A percentile compares a stretch with the other conserved stretches of the same genome.
Conservation (phyloP, 257 asterid genomes). For the Nicotiana attenuata region DNA sequence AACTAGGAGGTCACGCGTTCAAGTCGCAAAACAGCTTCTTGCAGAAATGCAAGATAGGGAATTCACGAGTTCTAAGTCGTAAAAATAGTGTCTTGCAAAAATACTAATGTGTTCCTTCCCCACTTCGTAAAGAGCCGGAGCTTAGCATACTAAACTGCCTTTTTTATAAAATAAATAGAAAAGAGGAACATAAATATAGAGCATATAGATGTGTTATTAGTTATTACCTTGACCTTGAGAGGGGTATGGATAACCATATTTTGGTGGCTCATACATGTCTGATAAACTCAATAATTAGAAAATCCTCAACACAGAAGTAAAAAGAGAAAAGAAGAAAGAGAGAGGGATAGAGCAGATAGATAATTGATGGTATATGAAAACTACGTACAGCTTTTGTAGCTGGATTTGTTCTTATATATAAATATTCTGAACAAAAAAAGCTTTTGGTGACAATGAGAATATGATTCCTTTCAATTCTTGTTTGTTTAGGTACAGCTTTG, state of each 20-base stretch:
- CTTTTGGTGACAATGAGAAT: neutral
- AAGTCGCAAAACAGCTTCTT: too few relatives aligned
- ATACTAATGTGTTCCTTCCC: too few relatives aligned
- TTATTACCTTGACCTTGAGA: constrained; percentile 7
- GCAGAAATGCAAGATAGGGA: too few relatives aligned
- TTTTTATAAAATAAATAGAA: too few relatives aligned
- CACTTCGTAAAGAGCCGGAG: rapidly evolving
- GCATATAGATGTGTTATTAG: neutral
- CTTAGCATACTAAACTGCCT: too few relatives aligned
- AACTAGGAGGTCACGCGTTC: too few relatives aligned
- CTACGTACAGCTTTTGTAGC: neutral
- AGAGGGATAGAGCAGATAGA: too few relatives aligned
- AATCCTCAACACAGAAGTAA: neutral
- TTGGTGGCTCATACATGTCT: constrained; percentile 4
- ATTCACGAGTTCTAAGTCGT: too few relatives aligned
- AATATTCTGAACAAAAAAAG: too few relatives aligned
- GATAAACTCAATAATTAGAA: neutral
- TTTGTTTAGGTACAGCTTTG: too few relatives aligned
- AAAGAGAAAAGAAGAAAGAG: neutral
- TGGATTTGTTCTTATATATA: neutral
- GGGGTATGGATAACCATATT: constrained; percentile 8
- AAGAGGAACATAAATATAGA: too few relatives aligned
- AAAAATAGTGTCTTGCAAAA: too few relatives aligned
- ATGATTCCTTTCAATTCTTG: neutral
- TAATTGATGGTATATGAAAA: neutral